Evolutionary conservation across 208 protist genomes (phyloP).

Genomic region (Trypanosoma avium): DNA sequence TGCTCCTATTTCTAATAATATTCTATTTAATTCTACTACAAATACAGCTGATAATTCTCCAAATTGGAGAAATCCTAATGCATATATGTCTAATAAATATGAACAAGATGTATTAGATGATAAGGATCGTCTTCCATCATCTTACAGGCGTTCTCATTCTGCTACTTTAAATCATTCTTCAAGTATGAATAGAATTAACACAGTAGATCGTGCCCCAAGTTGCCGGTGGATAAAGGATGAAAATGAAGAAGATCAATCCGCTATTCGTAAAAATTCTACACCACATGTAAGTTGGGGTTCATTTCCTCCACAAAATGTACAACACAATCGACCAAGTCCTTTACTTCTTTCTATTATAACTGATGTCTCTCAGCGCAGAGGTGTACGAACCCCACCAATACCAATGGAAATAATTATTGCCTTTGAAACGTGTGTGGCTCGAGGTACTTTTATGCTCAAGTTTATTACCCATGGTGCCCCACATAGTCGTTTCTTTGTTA

Average conservation of each 20-base stretch:
- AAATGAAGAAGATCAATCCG: not conserved
- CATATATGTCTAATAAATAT: not conserved
- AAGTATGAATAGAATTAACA: not conserved
- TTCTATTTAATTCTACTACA: too few species aligned
- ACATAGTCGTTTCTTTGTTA: slow-evolving; percentile 58
- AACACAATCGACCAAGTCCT: slow-evolving; percentile 31
- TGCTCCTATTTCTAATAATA: too few species aligned
- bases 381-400: slow-evolving; percentile 34
- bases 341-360: slow-evolving; percentile 47
- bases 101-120: slow-evolving; percentile 15
- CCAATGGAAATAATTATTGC: slow-evolving; percentile 63
- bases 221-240: slow-evolving; percentile 7
- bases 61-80: not conserved
- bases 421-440: slow-evolving; percentile 62
- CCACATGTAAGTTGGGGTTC: not conserved
- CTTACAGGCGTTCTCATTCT: not conserved
- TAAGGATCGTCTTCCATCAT: slow-evolving; percentile 14
- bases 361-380: slow-evolving; percentile 41
- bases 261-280: not conserved
- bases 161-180: not conserved
- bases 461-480: slow-evolving; percentile 50
- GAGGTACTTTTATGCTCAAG: slow-evolving; percentile 53
- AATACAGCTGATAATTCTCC: not conserved
- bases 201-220: not conserved
- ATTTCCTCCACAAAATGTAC: not conserved